Conservation (phyloP, 2,329 filamentous ascomycete genomes). For the Stylonectria norvegica region DNA sequence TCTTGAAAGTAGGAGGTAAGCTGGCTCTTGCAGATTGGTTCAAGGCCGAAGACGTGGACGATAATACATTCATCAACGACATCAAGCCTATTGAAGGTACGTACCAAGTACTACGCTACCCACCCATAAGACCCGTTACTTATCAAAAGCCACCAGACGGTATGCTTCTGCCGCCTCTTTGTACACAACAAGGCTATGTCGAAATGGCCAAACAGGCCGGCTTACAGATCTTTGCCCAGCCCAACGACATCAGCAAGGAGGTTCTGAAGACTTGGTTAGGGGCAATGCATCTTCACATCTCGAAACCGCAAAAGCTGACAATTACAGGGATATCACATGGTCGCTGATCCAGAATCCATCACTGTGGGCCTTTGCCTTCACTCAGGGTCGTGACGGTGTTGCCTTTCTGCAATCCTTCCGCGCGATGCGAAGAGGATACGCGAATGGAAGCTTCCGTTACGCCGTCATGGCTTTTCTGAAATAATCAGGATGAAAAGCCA, state of each 20-base stretch:
- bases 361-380: constrained; percentile 59
- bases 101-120: neutral
- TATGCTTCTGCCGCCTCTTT: constrained; percentile 58
- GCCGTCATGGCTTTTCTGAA: constrained; percentile 57
- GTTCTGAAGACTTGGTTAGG: constrained; percentile 58
- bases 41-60: constrained; percentile 46
- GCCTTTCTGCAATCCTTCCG: constrained; percentile 60
- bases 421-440: constrained; percentile 58
- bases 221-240: constrained; percentile 41
- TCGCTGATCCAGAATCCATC: constrained; percentile 56
- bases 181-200: constrained; percentile 52
- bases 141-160: constrained; percentile 43
- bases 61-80: constrained; percentile 45
- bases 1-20: constrained; percentile 49
- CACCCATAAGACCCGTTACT: neutral
- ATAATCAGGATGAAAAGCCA: constrained; percentile 4
- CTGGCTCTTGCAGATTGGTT: constrained; percentile 62
- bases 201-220: constrained; percentile 47
- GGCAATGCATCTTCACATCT: neutral
- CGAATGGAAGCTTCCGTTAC: constrained; percentile 56
- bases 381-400: constrained; percentile 57
- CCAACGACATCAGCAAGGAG: constrained; percentile 55
- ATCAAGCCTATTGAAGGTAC: constrained; percentile 58
- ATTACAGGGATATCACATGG: constrained; percentile 59
- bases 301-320: too few species aligned